These are phyloP conservation scores for Didymella keratinophila DNA, from an alignment of 2,329 filamentous ascomycete genomes.

Conservation along the genomic window DNA sequence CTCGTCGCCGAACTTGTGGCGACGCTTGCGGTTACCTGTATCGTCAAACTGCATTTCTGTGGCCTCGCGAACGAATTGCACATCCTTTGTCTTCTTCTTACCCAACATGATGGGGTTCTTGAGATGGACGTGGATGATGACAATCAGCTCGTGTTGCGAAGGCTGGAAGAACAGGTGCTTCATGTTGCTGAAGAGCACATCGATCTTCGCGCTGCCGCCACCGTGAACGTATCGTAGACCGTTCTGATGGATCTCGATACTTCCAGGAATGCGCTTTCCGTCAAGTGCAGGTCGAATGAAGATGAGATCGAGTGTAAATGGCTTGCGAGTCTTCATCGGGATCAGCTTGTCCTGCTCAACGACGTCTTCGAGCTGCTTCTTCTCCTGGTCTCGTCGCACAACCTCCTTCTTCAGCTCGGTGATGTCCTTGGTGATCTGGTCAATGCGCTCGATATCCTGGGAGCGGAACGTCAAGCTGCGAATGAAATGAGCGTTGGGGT, in stretches of 20 bases:
- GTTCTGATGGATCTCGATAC: slow-evolving; percentile 97
- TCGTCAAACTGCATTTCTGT: slow-evolving; percentile 99
- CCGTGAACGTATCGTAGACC: slow-evolving; percentile 91
- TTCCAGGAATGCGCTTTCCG: slow-evolving; percentile 93
- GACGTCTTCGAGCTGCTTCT: slow-evolving; percentile 99
- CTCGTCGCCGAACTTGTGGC: slow-evolving; percentile 96
- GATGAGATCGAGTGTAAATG: slow-evolving; percentile 88
- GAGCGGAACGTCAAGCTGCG: slow-evolving; percentile 95
- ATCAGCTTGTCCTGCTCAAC: slow-evolving; percentile 98
- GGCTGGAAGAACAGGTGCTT: slow-evolving; percentile 99
- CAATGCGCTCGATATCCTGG: slow-evolving; percentile 84
- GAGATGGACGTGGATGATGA: slow-evolving; percentile 96
- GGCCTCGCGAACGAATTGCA: slow-evolving; percentile 97
- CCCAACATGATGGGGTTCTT: slow-evolving; percentile 98
- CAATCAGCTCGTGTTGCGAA: slow-evolving; percentile 93
- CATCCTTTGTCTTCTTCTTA: slow-evolving; percentile 98
- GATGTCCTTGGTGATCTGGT: slow-evolving; percentile 90
- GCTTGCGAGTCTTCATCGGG: slow-evolving; percentile 92
- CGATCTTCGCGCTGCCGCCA: slow-evolving; percentile 81
- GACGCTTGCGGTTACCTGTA: slow-evolving; percentile 96
- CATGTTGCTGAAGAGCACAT: slow-evolving; percentile 97
- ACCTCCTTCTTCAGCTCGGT: slow-evolving; percentile 95
- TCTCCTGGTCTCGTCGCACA: slow-evolving; percentile 92
- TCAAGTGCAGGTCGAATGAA: slow-evolving; percentile 96
- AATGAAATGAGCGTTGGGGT: slow-evolving; percentile 93